Evolutionary conservation across 345 rosid genomes (phyloP).

Genomic region (Citropsis articulata): DNA sequence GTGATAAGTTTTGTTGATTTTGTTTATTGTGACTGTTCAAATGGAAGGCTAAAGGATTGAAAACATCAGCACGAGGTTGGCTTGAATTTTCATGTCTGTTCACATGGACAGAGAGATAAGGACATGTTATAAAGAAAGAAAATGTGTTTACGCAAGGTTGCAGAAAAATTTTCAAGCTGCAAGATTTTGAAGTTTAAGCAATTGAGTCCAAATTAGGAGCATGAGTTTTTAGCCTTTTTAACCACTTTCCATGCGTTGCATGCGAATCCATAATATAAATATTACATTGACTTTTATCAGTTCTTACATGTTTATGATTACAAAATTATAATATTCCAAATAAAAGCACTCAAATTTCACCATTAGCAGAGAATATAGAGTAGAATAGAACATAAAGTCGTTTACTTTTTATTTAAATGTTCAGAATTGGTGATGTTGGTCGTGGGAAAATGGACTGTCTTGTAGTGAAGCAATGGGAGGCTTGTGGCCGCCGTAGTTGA

Average conservation of each 20-base stretch:
- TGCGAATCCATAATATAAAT: neutral
- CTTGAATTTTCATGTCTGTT: conserved; percentile 14
- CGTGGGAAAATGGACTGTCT: neutral
- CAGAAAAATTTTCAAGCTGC: neutral
- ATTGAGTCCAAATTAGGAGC: neutral
- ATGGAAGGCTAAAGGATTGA: neutral
- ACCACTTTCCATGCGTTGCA: neutral
- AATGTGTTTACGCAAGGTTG: neutral
- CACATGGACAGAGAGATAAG: neutral
- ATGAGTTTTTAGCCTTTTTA: neutral
- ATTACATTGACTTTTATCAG: neutral
- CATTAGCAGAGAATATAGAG: too few species aligned
- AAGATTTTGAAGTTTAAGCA: neutral
- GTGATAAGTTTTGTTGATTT: neutral
- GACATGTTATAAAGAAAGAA: neutral
- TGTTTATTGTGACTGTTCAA: neutral
- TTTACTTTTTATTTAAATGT: too few species aligned
- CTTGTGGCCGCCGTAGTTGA: conserved; percentile 22
- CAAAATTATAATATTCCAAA: too few species aligned
- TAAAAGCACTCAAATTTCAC: neutral
- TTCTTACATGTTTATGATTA: too few species aligned
- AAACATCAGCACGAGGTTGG: conserved; percentile 27
- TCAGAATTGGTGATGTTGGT: neutral
- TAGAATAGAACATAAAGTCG: too few species aligned
- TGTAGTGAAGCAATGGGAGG: neutral